Conservation (phyloP, 768 basidiomycete genomes). For the Phaeolepiota aurea region DNA sequence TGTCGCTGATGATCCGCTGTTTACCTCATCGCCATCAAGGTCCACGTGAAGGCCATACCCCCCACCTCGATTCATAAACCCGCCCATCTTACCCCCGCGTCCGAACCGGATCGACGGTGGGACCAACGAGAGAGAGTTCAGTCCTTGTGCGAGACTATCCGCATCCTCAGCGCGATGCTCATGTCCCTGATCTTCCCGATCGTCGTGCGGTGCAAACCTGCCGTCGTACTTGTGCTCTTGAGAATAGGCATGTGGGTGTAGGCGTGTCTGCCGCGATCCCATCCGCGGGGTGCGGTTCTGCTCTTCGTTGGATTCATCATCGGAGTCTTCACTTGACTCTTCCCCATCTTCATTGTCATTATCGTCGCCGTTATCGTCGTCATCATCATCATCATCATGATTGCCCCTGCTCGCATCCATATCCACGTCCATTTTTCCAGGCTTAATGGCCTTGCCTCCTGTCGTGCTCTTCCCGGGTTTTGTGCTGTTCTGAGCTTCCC, state of each 20-base stretch:
- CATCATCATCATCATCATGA: slow-evolving; percentile 18
- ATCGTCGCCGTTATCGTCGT: slow-evolving; percentile 17
- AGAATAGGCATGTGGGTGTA: slow-evolving; percentile 1
- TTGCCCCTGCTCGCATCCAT: slow-evolving; percentile 2
- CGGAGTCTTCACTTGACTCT: slow-evolving; percentile 13
- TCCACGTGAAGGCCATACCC: background rate
- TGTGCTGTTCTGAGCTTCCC: slow-evolving; percentile 13
- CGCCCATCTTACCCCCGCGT: slow-evolving; percentile 52
- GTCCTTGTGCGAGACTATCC: slow-evolving; percentile 40
- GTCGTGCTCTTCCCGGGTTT: slow-evolving; percentile 4
- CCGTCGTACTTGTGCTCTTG: slow-evolving; percentile 6
- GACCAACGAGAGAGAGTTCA: slow-evolving; percentile 46
- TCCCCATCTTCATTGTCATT: slow-evolving; percentile 17
- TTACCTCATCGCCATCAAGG: background rate
- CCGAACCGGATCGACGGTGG: slow-evolving; percentile 69
- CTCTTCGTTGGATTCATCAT: slow-evolving; percentile 3
- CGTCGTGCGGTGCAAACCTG: slow-evolving; percentile 11
- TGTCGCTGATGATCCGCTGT: slow-evolving; percentile 3
- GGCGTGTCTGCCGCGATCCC: slow-evolving; percentile 4
- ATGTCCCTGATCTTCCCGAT: slow-evolving; percentile 14
- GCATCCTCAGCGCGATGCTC: no score
- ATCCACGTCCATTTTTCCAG: slow-evolving; percentile 16
- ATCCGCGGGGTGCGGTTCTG: slow-evolving; percentile 8
- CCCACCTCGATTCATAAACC: slow-evolving; percentile 31
- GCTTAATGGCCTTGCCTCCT: slow-evolving; percentile 1